phyloP scores from a whole-genome alignment of 2,329 filamentous ascomycete genomes.

The Cladorrhinum sp. region DNA sequence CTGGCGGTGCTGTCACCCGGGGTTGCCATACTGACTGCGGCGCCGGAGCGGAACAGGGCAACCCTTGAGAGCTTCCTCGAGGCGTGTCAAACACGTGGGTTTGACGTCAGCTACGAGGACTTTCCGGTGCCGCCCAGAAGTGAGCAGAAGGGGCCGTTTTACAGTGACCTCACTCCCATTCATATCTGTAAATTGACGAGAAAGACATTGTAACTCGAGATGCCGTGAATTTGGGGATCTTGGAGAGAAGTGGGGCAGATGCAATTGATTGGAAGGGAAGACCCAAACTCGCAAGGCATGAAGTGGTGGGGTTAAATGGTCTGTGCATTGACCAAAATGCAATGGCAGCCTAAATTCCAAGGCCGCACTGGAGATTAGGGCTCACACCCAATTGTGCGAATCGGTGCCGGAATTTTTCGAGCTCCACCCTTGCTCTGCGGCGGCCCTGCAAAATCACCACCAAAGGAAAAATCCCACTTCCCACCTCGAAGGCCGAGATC shows the following conservation, averaged over 20 bases:
- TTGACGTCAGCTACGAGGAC: constrained; percentile 42
- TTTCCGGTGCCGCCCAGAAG: constrained; percentile 39
- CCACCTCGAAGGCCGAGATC: constrained; percentile 22
- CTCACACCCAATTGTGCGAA: constrained; percentile 45
- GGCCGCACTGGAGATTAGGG: constrained; percentile 37
- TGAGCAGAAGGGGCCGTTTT: constrained; percentile 62
- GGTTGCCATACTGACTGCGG: constrained; percentile 63
- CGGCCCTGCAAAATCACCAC: constrained; percentile 27
- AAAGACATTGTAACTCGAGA: neutral
- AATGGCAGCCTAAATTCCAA: constrained; percentile 15
- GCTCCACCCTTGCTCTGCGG: constrained; percentile 25
- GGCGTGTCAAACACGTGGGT: constrained; percentile 50
- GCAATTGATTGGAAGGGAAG: constrained; percentile 1
- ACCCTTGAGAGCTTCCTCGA: constrained; percentile 65
- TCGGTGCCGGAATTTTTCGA: constrained; percentile 26
- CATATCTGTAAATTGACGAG: constrained; percentile 45
- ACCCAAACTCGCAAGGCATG: neutral
- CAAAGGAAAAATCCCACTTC: constrained; percentile 24
- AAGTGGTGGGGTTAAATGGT: neutral
- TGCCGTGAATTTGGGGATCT: neutral
- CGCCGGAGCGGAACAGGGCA: constrained; percentile 66
- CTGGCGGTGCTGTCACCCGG: constrained; percentile 56
- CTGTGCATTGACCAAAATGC: constrained; percentile 2
- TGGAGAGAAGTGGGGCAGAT: neutral
- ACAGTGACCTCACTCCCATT: constrained; percentile 57